phyloP scores from a whole-genome alignment of 306 rosid species.

The Echinosophora koreensis region DNA sequence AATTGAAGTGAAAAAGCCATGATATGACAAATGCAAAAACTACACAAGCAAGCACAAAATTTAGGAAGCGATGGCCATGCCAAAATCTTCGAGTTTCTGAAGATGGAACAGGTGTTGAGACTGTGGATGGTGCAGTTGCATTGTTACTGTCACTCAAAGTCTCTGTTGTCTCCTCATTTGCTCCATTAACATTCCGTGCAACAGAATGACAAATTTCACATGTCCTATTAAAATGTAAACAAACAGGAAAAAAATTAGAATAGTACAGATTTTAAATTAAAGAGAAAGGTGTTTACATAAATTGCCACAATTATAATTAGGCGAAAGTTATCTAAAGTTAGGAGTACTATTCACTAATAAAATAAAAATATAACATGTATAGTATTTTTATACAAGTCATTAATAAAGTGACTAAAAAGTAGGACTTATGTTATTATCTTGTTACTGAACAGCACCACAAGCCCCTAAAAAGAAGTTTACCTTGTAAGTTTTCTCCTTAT shows the following conservation, averaged over 20 bases:
- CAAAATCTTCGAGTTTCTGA: slow-evolving; percentile 71
- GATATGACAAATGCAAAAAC: slow-evolving; percentile 91
- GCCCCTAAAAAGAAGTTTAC: too few species aligned
- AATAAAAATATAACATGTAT: too few species aligned
- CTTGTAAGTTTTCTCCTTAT: too few species aligned
- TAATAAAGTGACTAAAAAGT: too few species aligned
- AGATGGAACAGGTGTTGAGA: slow-evolving; percentile 51
- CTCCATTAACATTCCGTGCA: slow-evolving; percentile 69
- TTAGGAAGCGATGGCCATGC: slow-evolving; percentile 86
- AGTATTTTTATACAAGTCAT: too few species aligned
- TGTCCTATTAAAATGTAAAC: slow-evolving; percentile 60
- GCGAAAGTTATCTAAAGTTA: too few species aligned
- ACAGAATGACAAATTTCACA: slow-evolving; percentile 87
- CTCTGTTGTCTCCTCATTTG: slow-evolving; percentile 67
- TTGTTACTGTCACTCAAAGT: slow-evolving; percentile 56
- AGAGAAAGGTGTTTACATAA: not conserved
- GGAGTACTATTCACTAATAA: too few species aligned
- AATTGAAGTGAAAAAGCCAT: slow-evolving; percentile 89
- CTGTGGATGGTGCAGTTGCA: slow-evolving; percentile 51
- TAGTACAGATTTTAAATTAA: not conserved
- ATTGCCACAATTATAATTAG: not conserved
- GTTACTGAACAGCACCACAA: too few species aligned
- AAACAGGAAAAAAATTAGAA: not conserved
- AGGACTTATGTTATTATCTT: too few species aligned
- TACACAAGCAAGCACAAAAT: slow-evolving; percentile 90